These are phyloP conservation scores for Fusarium torulosum DNA, from an alignment of 2,329 filamentous ascomycete genomes.

Conservation along the genomic window DNA sequence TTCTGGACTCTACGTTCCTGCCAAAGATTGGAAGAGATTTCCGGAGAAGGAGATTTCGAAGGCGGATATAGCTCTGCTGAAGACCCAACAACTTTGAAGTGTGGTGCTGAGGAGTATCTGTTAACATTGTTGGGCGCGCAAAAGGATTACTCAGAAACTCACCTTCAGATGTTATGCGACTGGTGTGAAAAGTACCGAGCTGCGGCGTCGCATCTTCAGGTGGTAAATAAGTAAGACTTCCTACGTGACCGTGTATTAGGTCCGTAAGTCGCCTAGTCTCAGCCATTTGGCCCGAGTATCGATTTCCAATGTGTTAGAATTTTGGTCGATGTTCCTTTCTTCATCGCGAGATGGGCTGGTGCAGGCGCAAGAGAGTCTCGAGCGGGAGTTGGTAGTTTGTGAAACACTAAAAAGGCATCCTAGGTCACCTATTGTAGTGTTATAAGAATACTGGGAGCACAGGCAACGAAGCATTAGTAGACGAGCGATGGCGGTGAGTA, in stretches of 20 bases:
- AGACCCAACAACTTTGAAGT: slow-evolving; percentile 51
- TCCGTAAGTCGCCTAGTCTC: slow-evolving; percentile 51
- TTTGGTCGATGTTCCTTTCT: slow-evolving; percentile 47
- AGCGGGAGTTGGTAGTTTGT: slow-evolving; percentile 27
- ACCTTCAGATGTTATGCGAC: slow-evolving; percentile 48
- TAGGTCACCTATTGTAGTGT: slow-evolving; percentile 10
- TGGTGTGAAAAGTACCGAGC: slow-evolving; percentile 50
- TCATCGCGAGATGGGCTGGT: slow-evolving; percentile 51
- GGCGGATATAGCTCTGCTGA: slow-evolving; percentile 53
- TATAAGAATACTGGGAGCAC: background rate
- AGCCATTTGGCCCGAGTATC: slow-evolving; percentile 55
- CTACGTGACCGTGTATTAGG: slow-evolving; percentile 52
- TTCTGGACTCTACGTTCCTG: slow-evolving; percentile 54
- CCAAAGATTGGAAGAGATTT: slow-evolving; percentile 47
- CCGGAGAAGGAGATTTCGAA: slow-evolving; percentile 46
- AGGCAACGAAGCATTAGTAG: slow-evolving; percentile 14
- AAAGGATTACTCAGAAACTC: slow-evolving; percentile 32
- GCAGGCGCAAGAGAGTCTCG: slow-evolving; percentile 40
- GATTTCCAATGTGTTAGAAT: slow-evolving; percentile 49
- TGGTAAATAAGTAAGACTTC: slow-evolving; percentile 51
- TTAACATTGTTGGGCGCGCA: slow-evolving; percentile 18
- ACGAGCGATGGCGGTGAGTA: slow-evolving; percentile 19
- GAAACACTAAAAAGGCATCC: slow-evolving; percentile 36
- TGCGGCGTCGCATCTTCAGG: slow-evolving; percentile 39
- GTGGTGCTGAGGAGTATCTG: slow-evolving; percentile 45